phyloP scores from a whole-genome alignment of 257 asterid species.

The Galeopsis tetrahit region DNA sequence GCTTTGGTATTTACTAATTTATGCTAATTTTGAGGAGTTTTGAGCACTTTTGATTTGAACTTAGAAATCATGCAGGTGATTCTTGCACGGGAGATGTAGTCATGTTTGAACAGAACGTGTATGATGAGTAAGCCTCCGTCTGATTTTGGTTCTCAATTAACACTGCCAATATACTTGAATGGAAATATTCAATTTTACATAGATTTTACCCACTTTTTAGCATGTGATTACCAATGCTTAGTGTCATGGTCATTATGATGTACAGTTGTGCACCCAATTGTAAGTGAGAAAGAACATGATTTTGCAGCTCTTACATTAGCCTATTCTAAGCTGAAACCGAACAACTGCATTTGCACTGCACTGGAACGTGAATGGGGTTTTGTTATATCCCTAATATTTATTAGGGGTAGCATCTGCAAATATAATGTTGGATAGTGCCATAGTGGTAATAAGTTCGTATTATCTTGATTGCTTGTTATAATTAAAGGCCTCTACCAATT shows the following conservation, averaged over 20 bases:
- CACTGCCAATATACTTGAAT: not conserved
- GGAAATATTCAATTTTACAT: not conserved
- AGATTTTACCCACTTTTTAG: not conserved
- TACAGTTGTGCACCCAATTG: not conserved
- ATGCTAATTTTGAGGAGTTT: not conserved
- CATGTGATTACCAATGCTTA: not conserved
- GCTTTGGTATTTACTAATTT: not conserved
- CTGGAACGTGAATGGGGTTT: not conserved
- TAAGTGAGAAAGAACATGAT: not conserved
- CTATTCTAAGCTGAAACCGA: no score
- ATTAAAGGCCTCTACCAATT: not conserved
- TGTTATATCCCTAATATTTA: no score
- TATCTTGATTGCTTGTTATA: not conserved
- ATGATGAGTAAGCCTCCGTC: conserved; percentile 67
- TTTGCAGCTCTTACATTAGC: no score
- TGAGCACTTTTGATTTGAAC: conserved; percentile 13
- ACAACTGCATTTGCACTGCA: no score
- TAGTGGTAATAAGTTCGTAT: not conserved
- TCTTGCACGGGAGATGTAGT: conserved; percentile 88
- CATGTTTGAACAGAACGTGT: conserved; percentile 85
- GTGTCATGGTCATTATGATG: not conserved
- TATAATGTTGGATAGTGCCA: not conserved
- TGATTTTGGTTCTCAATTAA: conserved; percentile 3
- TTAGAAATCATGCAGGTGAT: conserved; percentile 63
- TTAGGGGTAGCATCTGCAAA: not conserved